Evolutionary conservation across 2,329 filamentous ascomycete species (phyloP).

Genomic region (Phialophora tarda): DNA sequence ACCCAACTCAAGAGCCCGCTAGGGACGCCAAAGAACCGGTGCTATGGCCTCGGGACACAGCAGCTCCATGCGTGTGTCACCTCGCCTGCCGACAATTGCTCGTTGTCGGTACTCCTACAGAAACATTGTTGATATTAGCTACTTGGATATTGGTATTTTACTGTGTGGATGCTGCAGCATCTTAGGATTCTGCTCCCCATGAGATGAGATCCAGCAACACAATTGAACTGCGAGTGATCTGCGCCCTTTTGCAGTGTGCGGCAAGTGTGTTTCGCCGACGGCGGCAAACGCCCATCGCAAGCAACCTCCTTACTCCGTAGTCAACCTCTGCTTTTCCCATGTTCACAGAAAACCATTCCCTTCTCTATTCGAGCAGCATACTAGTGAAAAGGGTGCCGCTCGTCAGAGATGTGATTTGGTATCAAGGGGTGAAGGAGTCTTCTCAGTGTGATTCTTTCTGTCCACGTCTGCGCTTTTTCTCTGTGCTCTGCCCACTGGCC

Average conservation of each 20-base stretch:
- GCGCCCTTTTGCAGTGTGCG: neutral
- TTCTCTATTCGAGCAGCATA: neutral
- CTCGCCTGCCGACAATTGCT: neutral
- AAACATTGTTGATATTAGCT: neutral
- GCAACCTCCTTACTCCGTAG: neutral
- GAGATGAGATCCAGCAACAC: neutral
- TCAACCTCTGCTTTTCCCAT: neutral
- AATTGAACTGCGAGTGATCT: neutral
- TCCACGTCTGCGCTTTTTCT: neutral
- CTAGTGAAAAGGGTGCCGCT: neutral
- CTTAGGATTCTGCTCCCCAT: neutral
- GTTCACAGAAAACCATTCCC: neutral
- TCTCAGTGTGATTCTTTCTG: neutral
- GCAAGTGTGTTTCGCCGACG: neutral
- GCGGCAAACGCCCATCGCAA: neutral
- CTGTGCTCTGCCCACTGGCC: neutral
- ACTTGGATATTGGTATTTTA: neutral
- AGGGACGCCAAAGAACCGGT: slow-evolving; percentile 10
- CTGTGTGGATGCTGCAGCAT: neutral
- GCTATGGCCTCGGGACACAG: slow-evolving; percentile 12
- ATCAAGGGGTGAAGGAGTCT: neutral
- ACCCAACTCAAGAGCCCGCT: neutral
- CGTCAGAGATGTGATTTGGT: neutral
- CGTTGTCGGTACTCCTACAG: neutral
- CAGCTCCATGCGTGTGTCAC: neutral